Evolutionary conservation across 2,329 filamentous ascomycete species (phyloP).

Genomic region (Metarhizium humberi): DNA sequence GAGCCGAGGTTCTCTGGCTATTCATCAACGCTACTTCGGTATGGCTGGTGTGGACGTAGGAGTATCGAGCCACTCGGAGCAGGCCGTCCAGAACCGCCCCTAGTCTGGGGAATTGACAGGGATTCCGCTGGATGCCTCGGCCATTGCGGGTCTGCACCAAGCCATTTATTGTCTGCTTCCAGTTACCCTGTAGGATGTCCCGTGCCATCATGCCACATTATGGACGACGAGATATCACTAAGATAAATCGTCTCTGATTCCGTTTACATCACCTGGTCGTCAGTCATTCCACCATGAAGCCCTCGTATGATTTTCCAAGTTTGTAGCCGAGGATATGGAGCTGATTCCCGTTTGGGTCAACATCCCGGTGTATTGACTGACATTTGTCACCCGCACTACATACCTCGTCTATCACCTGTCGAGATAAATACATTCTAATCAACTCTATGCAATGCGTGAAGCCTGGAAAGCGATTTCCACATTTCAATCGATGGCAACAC

Average conservation of each 20-base stretch:
- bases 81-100: background rate
- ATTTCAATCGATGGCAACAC: background rate
- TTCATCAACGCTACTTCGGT: background rate
- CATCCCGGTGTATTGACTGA: background rate
- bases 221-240: background rate
- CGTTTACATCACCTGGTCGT: background rate
- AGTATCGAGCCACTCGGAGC: background rate
- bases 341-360: background rate
- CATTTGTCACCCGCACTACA: background rate
- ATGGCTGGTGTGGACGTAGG: background rate
- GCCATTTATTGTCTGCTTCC: no score
- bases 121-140: background rate
- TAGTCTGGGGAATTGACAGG: background rate
- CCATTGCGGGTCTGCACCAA: background rate
- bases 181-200: no score
- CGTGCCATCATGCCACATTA: background rate
- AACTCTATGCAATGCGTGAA: background rate
- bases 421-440: background rate
- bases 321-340: background rate
- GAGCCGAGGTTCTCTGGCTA: constrained; percentile 5
- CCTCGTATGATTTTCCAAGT: background rate
- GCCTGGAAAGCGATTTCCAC: background rate
- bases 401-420: background rate
- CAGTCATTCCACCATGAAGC: background rate
- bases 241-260: background rate